Percentiles rank a stretch among this genome's conserved stretches.
phyloP scores from a whole-genome alignment of 768 basidiomycete species.

The Calocybe gangraenosa region DNA sequence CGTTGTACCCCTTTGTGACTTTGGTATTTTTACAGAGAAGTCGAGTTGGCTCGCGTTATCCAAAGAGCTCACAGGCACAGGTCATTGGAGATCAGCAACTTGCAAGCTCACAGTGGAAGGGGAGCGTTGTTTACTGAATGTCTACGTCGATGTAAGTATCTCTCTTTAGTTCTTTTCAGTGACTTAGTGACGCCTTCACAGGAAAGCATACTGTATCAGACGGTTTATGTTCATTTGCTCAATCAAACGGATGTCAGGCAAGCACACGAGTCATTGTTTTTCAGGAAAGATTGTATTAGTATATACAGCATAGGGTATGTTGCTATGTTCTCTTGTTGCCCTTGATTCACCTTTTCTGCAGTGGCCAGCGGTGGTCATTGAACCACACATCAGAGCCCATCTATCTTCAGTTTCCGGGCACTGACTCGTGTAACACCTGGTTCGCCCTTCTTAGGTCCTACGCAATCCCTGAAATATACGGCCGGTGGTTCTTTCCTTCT shows the following conservation, averaged over 20 bases:
- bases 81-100: slow-evolving; percentile 70
- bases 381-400: slow-evolving; percentile 55
- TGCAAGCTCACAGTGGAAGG: slow-evolving; percentile 70
- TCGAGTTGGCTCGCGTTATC: slow-evolving; percentile 65
- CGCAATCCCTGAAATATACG: slow-evolving; percentile 77
- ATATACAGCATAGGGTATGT: slow-evolving; percentile 61
- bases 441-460: slow-evolving; percentile 76
- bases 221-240: slow-evolving; percentile 66
- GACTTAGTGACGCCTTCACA: slow-evolving; percentile 31
- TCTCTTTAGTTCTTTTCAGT: background rate
- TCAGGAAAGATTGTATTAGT: slow-evolving; percentile 69
- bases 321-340: slow-evolving; percentile 1
- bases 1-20: background rate
- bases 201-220: slow-evolving; percentile 73
- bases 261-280: slow-evolving; percentile 72
- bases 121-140: slow-evolving; percentile 61
- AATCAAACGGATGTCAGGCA: slow-evolving; percentile 79
- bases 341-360: slow-evolving; percentile 18
- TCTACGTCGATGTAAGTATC: slow-evolving; percentile 66
- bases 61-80: slow-evolving; percentile 43
- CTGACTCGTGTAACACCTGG: slow-evolving; percentile 70
- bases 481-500: slow-evolving; percentile 44
- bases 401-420: slow-evolving; percentile 67
- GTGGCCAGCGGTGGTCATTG: slow-evolving; percentile 60
- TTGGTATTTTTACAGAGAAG: slow-evolving; percentile 47